Conservation (phyloP, 2,329 filamentous ascomycete genomes). For the Trichoderma atroviride region DNA sequence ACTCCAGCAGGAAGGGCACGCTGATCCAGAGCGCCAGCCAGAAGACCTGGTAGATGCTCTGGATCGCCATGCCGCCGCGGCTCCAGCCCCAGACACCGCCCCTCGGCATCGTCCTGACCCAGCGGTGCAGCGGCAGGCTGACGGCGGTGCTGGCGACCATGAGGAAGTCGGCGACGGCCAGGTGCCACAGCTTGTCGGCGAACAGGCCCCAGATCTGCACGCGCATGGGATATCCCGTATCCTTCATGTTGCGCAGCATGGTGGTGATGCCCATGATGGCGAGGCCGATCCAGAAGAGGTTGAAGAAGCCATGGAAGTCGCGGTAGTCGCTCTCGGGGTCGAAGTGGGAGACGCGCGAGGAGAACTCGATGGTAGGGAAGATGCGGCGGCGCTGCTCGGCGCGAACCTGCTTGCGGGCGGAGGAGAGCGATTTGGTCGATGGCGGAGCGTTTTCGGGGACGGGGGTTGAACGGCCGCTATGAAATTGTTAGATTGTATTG, state of each 20-base stretch:
- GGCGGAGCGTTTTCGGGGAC: constrained; percentile 89
- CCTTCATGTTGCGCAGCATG: constrained; percentile 90
- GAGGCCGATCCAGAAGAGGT: constrained; percentile 95
- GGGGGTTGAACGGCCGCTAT: constrained; percentile 80
- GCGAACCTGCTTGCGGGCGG: constrained; percentile 79
- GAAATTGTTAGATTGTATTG: not conserved
- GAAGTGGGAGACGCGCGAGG: constrained; percentile 90
- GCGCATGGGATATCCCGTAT: constrained; percentile 84
- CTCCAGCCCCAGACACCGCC: constrained; percentile 69
- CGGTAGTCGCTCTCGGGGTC: constrained; percentile 89
- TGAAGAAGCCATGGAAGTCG: constrained; percentile 97
- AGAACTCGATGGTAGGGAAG: constrained; percentile 92
- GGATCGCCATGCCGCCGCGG: constrained; percentile 74
- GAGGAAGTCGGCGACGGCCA: constrained; percentile 78
- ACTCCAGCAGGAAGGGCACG: constrained; percentile 81
- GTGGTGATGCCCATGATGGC: constrained; percentile 96
- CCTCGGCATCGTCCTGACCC: constrained; percentile 59
- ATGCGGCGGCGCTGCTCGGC: constrained; percentile 79
- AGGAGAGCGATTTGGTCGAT: constrained; percentile 82
- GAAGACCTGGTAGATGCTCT: constrained; percentile 75
- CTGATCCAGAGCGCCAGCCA: constrained; percentile 86
- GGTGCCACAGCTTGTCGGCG: constrained; percentile 83
- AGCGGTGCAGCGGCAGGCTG: constrained; percentile 71
- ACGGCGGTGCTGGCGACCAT: constrained; percentile 80
- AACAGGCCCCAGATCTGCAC: constrained; percentile 88